These are phyloP conservation scores for Pythium coloratum DNA, from an alignment of 352 stramenopile genomes.

Conservation along the genomic window DNA sequence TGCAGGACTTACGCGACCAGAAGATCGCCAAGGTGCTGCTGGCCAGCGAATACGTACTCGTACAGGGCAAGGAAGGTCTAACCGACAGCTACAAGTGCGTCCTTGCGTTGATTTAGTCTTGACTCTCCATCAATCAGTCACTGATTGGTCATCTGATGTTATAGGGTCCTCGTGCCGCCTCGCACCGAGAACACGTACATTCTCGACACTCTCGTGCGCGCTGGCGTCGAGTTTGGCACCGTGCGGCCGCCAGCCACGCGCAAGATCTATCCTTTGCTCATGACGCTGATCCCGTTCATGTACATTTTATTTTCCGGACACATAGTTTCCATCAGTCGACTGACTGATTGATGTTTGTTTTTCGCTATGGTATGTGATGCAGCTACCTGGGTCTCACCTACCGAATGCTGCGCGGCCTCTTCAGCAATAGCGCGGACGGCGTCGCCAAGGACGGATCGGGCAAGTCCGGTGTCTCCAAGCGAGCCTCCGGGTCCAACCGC, in stretches of 20 bases:
- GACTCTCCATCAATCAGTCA: neutral
- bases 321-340: neutral
- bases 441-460: constrained; percentile 72
- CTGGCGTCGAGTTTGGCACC: constrained; percentile 73
- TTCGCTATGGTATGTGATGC: neutral
- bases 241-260: constrained; percentile 46
- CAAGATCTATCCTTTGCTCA: constrained; percentile 49
- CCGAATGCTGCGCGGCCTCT: constrained; percentile 76
- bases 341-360: neutral
- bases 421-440: constrained; percentile 36
- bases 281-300: constrained; percentile 77
- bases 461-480: constrained; percentile 42
- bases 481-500: constrained; percentile 31
- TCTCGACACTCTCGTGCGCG: constrained; percentile 54
- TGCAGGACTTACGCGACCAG: constrained; percentile 46
- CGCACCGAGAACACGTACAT: constrained; percentile 73
- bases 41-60: constrained; percentile 53
- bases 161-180: constrained; percentile 70
- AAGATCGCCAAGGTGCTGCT: constrained; percentile 69
- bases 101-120: neutral
- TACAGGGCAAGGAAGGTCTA: constrained; percentile 43
- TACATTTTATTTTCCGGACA: constrained; percentile 19
- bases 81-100: constrained; percentile 58
- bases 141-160: constrained; percentile 1
- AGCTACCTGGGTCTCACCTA: constrained; percentile 86